Percentiles rank a stretch among this genome's conserved stretches.
Conservation (phyloP, 2,329 filamentous ascomycete genomes). For the Aspergillus sp. region DNA sequence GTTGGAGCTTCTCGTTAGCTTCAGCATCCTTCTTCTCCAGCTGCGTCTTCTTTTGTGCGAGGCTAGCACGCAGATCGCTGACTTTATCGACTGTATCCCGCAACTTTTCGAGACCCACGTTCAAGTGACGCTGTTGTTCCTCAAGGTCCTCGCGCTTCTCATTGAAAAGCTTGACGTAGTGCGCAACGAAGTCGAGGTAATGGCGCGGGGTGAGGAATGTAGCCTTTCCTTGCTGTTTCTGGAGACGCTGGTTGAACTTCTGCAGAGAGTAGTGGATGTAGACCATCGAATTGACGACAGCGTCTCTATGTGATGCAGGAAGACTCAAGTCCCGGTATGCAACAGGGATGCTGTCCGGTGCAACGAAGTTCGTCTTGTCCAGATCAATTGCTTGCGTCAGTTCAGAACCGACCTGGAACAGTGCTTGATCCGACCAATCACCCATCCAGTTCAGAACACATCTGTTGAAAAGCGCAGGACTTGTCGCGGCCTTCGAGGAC, state of each 20-base stretch:
- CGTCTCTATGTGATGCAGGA: constrained; percentile 85
- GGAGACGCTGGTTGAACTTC: constrained; percentile 80
- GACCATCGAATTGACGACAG: constrained; percentile 97
- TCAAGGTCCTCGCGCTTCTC: constrained; percentile 98
- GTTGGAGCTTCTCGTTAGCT: constrained; percentile 94
- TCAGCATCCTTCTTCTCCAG: constrained; percentile 91
- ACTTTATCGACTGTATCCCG: constrained; percentile 97
- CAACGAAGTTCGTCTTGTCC: constrained; percentile 79
- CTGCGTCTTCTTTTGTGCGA: constrained; percentile 92
- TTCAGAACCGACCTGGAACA: constrained; percentile 96
- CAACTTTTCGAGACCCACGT: constrained; percentile 96
- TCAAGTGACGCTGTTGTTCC: constrained; percentile 96
- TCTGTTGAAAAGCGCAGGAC: constrained; percentile 97
- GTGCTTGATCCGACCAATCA: constrained; percentile 98
- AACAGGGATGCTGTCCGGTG: constrained; percentile 88
- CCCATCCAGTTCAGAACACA: constrained; percentile 99
- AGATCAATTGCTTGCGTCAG: constrained; percentile 95
- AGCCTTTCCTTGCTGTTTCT: constrained; percentile 86
- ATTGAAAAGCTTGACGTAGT: constrained; percentile 95
- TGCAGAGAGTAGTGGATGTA: constrained; percentile 96
- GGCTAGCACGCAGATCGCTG: constrained; percentile 80
- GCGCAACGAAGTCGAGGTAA: constrained; percentile 95
- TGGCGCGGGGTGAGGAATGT: constrained; percentile 95
- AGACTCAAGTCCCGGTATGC: constrained; percentile 83
- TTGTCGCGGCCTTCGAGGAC: constrained; percentile 94